Conservation (phyloP, 441 rosid genomes). For the Manihot esculenta region DNA sequence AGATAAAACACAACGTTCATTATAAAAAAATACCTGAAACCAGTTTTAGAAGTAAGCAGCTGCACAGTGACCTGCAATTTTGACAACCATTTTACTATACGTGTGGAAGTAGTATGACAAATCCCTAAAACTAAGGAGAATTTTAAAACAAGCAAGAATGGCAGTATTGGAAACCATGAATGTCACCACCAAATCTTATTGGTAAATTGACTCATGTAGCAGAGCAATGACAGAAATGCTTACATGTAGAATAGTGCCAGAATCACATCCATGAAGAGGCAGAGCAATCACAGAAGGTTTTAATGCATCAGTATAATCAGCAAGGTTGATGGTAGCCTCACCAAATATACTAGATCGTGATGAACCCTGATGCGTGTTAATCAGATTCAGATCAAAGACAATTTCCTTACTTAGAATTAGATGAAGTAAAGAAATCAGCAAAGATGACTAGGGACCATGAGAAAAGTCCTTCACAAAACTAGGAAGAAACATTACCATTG, state of each 20-base stretch:
- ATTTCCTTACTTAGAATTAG: slow-evolving; percentile 21
- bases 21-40: slow-evolving; percentile 63
- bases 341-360: slow-evolving; percentile 92
- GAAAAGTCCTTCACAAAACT: slow-evolving; percentile 16
- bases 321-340: slow-evolving; percentile 88
- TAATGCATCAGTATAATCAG: slow-evolving; percentile 89
- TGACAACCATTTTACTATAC: slow-evolving; percentile 11
- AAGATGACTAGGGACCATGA: slow-evolving; percentile 5
- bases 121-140: slow-evolving; percentile 5
- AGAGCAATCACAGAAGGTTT: slow-evolving; percentile 70
- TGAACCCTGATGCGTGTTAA: slow-evolving; percentile 67
- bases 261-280: slow-evolving; percentile 86
- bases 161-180: not conserved
- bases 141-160: slow-evolving; percentile 11
- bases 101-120: slow-evolving; percentile 5
- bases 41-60: slow-evolving; percentile 97
- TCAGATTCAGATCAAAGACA: slow-evolving; percentile 25
- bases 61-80: slow-evolving; percentile 81
- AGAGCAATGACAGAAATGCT: slow-evolving; percentile 42
- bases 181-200: not conserved
- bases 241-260: slow-evolving; percentile 91
- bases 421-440: slow-evolving; percentile 4
- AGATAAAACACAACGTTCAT: slow-evolving; percentile 20
- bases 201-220: not conserved
- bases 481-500: slow-evolving; percentile 64